Conservation (phyloP, 208 protist genomes). For the Trypanosoma platydactyli region DNA sequence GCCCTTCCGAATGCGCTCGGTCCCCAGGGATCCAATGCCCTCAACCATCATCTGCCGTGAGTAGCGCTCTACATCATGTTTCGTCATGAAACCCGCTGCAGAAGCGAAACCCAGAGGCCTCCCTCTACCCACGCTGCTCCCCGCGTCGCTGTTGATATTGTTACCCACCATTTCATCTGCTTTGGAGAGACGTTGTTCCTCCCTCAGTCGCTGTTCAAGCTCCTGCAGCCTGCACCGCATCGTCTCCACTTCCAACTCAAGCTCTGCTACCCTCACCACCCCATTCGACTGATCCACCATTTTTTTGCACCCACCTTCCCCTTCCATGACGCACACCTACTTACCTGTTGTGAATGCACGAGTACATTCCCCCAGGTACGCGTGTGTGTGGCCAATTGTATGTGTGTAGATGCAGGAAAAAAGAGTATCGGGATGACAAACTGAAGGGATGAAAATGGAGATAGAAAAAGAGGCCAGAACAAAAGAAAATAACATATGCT, state of each 20-base stretch:
- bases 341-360: conserved; percentile 1
- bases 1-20: conserved; percentile 53
- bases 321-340: neutral
- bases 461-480: conserved; percentile 3
- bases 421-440: neutral
- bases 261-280: conserved; percentile 1
- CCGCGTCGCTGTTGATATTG: neutral
- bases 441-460: neutral
- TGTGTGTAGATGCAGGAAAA: neutral
- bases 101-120: conserved; percentile 19
- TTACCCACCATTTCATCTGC: neutral
- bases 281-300: neutral
- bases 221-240: conserved; percentile 19
- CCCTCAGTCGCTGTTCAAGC: conserved; percentile 16
- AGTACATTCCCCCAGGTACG: conserved; percentile 2
- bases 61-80: conserved; percentile 81
- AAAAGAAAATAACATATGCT: no score
- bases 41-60: conserved; percentile 89
- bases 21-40: conserved; percentile 76
- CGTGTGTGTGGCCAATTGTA: neutral
- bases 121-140: neutral
- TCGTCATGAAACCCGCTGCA: conserved; percentile 40
- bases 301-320: no score
- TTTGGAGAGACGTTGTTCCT: neutral
- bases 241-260: conserved; percentile 25